phyloP scores from a whole-genome alignment of 306 rosid species.

The Cucurbita pepo region DNA sequence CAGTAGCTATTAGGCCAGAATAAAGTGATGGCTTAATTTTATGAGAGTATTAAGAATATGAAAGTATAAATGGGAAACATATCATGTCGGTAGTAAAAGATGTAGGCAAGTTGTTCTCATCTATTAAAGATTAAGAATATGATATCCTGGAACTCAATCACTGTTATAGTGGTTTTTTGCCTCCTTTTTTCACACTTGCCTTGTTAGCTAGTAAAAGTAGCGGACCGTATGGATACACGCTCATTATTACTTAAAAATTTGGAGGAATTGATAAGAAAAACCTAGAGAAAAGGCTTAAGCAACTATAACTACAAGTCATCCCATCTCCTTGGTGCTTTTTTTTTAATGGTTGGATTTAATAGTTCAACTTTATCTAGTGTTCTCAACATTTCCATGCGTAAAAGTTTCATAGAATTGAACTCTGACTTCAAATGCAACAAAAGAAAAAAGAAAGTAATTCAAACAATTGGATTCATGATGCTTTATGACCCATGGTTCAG shows the following conservation, averaged over 20 bases:
- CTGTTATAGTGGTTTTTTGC: not conserved
- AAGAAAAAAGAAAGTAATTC: not conserved
- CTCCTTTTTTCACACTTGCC: not conserved
- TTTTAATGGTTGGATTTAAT: not conserved
- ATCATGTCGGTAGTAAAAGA: not conserved
- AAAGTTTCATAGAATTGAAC: not conserved
- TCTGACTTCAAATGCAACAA: not conserved
- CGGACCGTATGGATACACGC: not conserved
- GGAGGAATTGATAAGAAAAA: not conserved
- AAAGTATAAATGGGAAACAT: not conserved
- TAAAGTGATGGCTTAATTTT: not conserved
- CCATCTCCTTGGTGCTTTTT: not conserved
- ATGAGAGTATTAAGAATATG: not conserved
- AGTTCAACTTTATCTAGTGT: not conserved
- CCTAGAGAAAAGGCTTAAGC: not conserved
- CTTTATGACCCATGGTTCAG: not conserved
- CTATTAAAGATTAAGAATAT: not conserved
- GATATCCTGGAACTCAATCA: not conserved
- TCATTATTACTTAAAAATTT: not conserved
- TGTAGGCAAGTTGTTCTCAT: not conserved
- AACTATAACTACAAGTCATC: not conserved
- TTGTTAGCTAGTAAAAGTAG: not conserved
- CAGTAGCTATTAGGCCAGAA: not conserved
- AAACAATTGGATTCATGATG: not conserved
- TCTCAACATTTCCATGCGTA: not conserved